Evolutionary conservation across 1,284 basidiomycete genomes (phyloP), one percentile per base, ranked within the genome.

Genomic region (Pascua sp.): DNA sequence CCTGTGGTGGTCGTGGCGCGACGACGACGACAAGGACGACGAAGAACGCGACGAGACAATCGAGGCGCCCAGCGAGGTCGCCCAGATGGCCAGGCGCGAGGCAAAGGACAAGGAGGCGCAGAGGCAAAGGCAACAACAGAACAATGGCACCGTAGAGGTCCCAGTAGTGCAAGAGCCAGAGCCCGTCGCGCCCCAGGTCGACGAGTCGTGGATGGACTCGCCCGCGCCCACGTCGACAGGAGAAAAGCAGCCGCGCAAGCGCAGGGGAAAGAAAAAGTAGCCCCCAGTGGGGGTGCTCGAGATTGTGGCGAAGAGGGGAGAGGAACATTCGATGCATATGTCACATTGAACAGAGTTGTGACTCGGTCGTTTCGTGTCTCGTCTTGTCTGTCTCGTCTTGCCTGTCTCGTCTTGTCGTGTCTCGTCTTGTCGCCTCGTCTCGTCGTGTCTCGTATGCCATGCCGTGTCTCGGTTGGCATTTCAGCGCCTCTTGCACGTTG

Each of bases 171-270:
- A n/a, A n/a, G 51, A 51, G 9, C 57, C 51, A 15, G 57, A 38
- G 36, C 41, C 52, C 15, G 47, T 24, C 18, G 42, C 43, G n/a
- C 39, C 18, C 18, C 42, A 39, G 12, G 54, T 24, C 2, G 73
- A 76, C 53, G 68, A 77, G 53, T 69, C 65, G 50, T 75, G 73
- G 75, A 77, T 76, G 73, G 66, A 72, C 18, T 50, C 24, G 51
- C 39, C 32, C 47, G n/a, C 40, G 43, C 7, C 45, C 47, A 24
- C n/a, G 47, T 13, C 41, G 39, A 10, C 47, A 49, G 41, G 32
- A 32, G 46, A 51, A 38, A 49, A 47, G 46, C 18, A 47, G 42
- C 38, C 58, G 17, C 46, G 54, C 17, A 55, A 52, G 53, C 51
- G 59, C 42, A 59, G 62, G 9, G 54, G 51, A 2, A 58, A 63